Conservation (phyloP, 768 basidiomycete genomes). For the button mushroom (Agaricus bisporus) region DNA sequence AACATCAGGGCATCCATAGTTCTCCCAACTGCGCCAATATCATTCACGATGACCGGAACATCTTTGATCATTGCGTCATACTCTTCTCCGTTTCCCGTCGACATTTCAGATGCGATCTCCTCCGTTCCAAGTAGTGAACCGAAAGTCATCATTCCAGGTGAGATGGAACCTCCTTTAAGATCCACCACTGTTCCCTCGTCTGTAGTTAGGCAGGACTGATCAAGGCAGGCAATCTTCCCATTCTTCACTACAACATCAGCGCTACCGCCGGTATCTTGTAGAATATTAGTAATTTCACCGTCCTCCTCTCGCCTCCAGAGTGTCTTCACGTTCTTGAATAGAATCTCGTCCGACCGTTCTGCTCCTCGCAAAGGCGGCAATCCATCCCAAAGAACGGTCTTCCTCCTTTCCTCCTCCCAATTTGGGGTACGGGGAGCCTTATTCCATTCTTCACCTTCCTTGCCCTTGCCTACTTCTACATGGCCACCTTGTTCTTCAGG, state of each 20-base stretch:
- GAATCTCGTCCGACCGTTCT: constrained; percentile 26
- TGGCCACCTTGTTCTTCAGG: constrained; percentile 34
- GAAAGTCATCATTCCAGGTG: constrained; percentile 59
- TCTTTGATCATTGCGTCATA: constrained; percentile 48
- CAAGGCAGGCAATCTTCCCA: constrained; percentile 51
- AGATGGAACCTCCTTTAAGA: constrained; percentile 61
- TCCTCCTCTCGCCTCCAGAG: constrained; percentile 32
- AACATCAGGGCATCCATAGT: constrained; percentile 72
- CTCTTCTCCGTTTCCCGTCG: constrained; percentile 57
- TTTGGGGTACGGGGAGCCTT: constrained; percentile 49
- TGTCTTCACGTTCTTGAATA: constrained; percentile 65
- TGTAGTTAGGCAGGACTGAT: constrained; percentile 25
- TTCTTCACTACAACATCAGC: constrained; percentile 36
- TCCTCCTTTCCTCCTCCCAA: constrained; percentile 57
- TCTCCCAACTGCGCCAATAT: constrained; percentile 47
- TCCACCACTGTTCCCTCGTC: constrained; percentile 37
- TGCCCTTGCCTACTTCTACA: constrained; percentile 37
- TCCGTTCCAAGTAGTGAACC: constrained; percentile 71
- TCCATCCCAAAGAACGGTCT: constrained; percentile 59
- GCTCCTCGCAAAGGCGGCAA: constrained; percentile 54
- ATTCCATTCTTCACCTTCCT: constrained; percentile 37
- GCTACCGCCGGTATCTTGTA: constrained; percentile 16
- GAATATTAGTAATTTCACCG: constrained; percentile 24
- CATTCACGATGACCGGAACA: constrained; percentile 38
- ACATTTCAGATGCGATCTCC: constrained; percentile 67